Conservation (phyloP, 352 stramenopile species). For the Pythium aristosporum region DNA sequence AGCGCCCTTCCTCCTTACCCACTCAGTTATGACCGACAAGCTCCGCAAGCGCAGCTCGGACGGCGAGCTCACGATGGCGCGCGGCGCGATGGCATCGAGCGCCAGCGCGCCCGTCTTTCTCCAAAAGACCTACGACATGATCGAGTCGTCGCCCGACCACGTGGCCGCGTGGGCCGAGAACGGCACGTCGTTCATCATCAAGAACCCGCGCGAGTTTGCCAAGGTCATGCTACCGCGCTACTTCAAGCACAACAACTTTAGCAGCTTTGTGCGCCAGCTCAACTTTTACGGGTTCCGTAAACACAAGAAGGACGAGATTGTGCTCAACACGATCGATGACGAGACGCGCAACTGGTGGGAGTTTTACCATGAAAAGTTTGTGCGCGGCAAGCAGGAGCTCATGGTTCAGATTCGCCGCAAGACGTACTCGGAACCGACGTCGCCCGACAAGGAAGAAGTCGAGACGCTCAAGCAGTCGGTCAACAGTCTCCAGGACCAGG, state of each 20-base stretch:
- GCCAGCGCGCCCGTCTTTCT: slow-evolving; percentile 77
- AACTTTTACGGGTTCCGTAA: slow-evolving; percentile 96
- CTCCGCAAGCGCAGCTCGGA: slow-evolving; percentile 28
- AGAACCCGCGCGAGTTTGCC: slow-evolving; percentile 90
- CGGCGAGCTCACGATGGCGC: slow-evolving; percentile 25
- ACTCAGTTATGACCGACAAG: slow-evolving; percentile 25
- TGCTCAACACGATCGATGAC: slow-evolving; percentile 70
- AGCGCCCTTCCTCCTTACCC: background rate
- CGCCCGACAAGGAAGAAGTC: slow-evolving; percentile 73
- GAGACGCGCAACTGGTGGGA: slow-evolving; percentile 89
- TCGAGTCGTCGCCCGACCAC: slow-evolving; percentile 78
- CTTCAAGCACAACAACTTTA: slow-evolving; percentile 96
- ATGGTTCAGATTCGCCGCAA: slow-evolving; percentile 88
- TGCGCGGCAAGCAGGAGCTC: slow-evolving; percentile 80
- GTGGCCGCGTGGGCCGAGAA: slow-evolving; percentile 82
- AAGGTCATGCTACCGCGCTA: slow-evolving; percentile 90
- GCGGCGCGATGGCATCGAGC: slow-evolving; percentile 6
- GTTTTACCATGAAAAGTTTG: slow-evolving; percentile 92
- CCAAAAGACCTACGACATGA: slow-evolving; percentile 94
- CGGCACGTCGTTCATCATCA: slow-evolving; percentile 90
- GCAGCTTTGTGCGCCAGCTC: slow-evolving; percentile 91
- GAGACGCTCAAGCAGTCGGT: slow-evolving; percentile 76
- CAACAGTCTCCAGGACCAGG: slow-evolving; percentile 67
- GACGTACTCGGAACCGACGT: slow-evolving; percentile 82
- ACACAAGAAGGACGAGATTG: slow-evolving; percentile 90